Percentiles rank a stretch among this genome's conserved stretches.
These are phyloP conservation scores for Fusarium lyarnte DNA, from an alignment of 2,329 filamentous ascomycete genomes.

Conservation along the genomic window DNA sequence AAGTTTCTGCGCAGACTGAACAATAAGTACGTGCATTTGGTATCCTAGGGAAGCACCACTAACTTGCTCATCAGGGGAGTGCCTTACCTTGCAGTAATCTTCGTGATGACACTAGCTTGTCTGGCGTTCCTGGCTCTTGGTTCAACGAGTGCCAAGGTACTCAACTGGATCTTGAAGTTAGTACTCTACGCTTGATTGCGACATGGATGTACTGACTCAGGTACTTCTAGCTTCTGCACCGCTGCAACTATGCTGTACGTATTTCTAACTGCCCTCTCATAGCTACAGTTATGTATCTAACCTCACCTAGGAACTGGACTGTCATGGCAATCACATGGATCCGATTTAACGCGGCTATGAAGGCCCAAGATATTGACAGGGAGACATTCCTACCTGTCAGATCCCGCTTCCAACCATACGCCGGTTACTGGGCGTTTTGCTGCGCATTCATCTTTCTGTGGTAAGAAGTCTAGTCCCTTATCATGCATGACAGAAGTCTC, in stretches of 20 bases:
- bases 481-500: background rate
- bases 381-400: background rate
- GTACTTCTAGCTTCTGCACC: background rate
- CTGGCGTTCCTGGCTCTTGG: background rate
- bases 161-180: background rate
- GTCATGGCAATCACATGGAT: background rate
- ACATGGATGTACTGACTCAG: background rate
- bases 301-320: background rate
- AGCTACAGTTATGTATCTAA: background rate
- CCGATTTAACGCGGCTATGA: background rate
- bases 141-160: background rate
- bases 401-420: background rate
- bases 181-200: background rate
- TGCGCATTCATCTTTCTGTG: background rate
- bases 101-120: background rate
- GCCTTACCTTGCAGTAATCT: background rate
- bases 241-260: background rate
- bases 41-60: background rate
- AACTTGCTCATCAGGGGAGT: background rate
- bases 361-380: background rate
- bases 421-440: background rate
- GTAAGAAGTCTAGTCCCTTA: background rate
- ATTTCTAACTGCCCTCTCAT: rapidly evolving
- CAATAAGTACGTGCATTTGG: background rate
- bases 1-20: background rate